Base-by-base conservation (phyloP, 2,329 filamentous ascomycete species). In the Monascus ruber region DNA sequence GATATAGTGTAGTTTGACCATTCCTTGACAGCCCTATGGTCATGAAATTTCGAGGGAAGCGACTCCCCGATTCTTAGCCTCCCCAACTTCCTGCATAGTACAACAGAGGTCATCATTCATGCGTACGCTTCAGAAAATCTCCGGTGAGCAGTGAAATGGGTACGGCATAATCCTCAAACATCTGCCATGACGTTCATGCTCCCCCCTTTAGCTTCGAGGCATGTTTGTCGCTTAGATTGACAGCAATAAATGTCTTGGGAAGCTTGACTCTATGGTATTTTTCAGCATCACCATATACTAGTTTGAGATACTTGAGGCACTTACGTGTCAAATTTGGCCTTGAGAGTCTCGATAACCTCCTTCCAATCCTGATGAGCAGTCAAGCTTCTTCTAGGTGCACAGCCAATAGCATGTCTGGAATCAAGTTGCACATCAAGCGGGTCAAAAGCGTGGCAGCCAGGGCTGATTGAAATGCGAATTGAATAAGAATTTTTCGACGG, bases 401-500 rank as follows among this genome's bases (percentile, higher is more conserved):
- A 94, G 32, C 89, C 88, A 53, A 98, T 98, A 61, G 87, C 93
- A 61, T 98, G 91, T 53, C 91, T 85, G 52, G 85, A 91, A 62
- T 98, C 91, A 26, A 98, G 77, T 67, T 94, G 87, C 48, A 98
- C 88, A 58, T 98, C 89, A 26, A 98, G 73, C 4, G 91, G 91
- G 62, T 96, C 91, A 59, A 89, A 94, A 8, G 93, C 88, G 63
- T 98, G 91, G 55, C 89, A 96, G 7, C 91, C 91, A 2, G 93
- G 91, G 48, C 83, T 91, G 55, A 98, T 87, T 26, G 85, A 91
- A 59, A 98, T 95, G 43, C 89, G 83, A 59, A 98, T 98, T 55
- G 83, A 91, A 65, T 98, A 98, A 39, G 87, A 85, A 64, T 89
- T 95, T 2, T 79, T 80, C 37, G 83, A 80, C 29, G 78, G 77